phyloP scores from a whole-genome alignment of 2,329 filamentous ascomycete genomes.

The Colletotrichum tropicale region DNA sequence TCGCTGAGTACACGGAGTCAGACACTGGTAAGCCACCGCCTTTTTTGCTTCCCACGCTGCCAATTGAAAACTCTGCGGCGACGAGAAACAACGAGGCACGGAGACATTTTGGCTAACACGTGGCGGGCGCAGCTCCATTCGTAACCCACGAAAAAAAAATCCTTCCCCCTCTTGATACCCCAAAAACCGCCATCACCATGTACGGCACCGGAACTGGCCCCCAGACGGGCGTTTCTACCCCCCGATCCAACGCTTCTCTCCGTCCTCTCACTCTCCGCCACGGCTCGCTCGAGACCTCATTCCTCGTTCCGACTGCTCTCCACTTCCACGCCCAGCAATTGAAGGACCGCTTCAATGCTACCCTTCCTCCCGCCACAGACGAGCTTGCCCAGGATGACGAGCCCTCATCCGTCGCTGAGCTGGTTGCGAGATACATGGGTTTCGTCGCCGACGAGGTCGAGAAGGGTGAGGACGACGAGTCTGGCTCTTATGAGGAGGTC shows the following conservation, averaged over 20 bases:
- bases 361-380: conserved; percentile 89
- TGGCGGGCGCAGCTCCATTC: conserved; percentile 14
- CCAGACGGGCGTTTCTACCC: conserved; percentile 96
- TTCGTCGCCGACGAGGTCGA: conserved; percentile 89
- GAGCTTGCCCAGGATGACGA: conserved; percentile 98
- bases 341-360: conserved; percentile 86
- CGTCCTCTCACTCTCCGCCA: conserved; percentile 90
- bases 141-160: conserved; percentile 13
- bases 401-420: conserved; percentile 92
- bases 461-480: conserved; percentile 86
- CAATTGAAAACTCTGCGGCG: neutral
- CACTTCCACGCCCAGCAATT: conserved; percentile 96
- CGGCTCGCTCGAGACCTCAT: conserved; percentile 94
- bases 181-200: conserved; percentile 61
- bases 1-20: conserved; percentile 42
- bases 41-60: neutral
- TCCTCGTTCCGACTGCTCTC: conserved; percentile 91
- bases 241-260: conserved; percentile 89
- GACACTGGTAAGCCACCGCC: conserved; percentile 7
- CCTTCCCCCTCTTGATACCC: conserved; percentile 44
- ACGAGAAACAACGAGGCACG: neutral
- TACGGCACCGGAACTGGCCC: conserved; percentile 84
- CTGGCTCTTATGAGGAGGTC: conserved; percentile 90
- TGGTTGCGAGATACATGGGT: conserved; percentile 92
- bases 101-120: conserved; percentile 3